Conservation (phyloP, 176 grass and related monocot species). For the Aegilops speltoides region DNA sequence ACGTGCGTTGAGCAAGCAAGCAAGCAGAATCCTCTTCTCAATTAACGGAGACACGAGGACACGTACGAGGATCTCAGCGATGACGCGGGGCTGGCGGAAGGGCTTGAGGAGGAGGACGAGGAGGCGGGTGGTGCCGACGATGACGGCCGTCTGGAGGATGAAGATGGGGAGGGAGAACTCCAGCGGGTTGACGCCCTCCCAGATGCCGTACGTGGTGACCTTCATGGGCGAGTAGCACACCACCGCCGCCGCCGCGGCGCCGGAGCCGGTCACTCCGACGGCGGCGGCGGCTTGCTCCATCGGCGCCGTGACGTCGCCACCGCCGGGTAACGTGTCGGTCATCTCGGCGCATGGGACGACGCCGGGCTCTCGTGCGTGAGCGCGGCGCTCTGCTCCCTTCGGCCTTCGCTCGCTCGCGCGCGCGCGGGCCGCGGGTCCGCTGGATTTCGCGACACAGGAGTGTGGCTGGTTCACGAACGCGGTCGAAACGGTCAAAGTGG, state of each 20-base stretch:
- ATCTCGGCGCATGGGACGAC: slow-evolving; percentile 31
- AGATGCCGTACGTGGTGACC: slow-evolving; percentile 56
- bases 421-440: not conserved
- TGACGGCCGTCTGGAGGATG: slow-evolving; percentile 55
- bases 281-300: not conserved
- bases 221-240: slow-evolving; percentile 70
- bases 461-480: not conserved
- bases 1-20: not conserved
- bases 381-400: not conserved
- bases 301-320: slow-evolving; percentile 12
- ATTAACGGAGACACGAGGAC: not conserved
- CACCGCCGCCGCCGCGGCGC: slow-evolving; percentile 23
- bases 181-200: slow-evolving; percentile 54
- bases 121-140: slow-evolving; percentile 56
- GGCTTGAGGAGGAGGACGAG: slow-evolving; percentile 75
- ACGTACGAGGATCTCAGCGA: slow-evolving; percentile 80
- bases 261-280: not conserved
- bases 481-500: slow-evolving; percentile 10
- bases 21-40: not conserved
- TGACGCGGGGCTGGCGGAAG: slow-evolving; percentile 75
- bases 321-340: slow-evolving; percentile 4
- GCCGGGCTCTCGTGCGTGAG: not conserved
- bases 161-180: slow-evolving; percentile 65
- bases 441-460: not conserved
- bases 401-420: not conserved